A percentile compares a stretch with the other conserved stretches of the same genome.
Conservation (phyloP, 495 filamentous ascomycete genomes). For the Cercophora sp. region DNA sequence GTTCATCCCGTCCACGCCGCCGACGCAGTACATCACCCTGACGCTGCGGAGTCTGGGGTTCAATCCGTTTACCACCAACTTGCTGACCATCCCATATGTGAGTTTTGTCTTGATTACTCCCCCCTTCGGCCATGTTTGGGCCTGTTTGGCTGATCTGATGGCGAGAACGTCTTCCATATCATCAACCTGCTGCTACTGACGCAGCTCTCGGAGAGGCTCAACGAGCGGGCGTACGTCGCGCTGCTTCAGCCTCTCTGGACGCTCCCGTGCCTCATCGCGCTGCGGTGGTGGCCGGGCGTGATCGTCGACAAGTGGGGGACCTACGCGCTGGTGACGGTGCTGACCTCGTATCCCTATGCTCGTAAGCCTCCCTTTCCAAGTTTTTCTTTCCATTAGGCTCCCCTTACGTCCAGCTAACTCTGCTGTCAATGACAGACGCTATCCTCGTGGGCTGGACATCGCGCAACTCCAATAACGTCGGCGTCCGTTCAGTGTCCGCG, state of each 20-base stretch:
- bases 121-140: no score
- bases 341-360: slow-evolving; percentile 41
- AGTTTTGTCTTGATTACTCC: no score
- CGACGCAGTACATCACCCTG: slow-evolving; percentile 60
- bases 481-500: slow-evolving; percentile 62
- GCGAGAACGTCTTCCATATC: slow-evolving; percentile 45
- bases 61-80: slow-evolving; percentile 62
- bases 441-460: slow-evolving; percentile 65
- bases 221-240: slow-evolving; percentile 53
- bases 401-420: no score
- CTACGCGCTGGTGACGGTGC: slow-evolving; percentile 50
- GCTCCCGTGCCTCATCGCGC: slow-evolving; percentile 52
- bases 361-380: slow-evolving; percentile 5
- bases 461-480: slow-evolving; percentile 62
- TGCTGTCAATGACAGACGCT: slow-evolving; percentile 42
- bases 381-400: no score
- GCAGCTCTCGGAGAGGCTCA: slow-evolving; percentile 54
- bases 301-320: slow-evolving; percentile 42
- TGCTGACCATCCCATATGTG: slow-evolving; percentile 62
- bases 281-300: slow-evolving; percentile 27
- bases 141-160: no score
- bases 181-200: slow-evolving; percentile 46
- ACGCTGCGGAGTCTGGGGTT: slow-evolving; percentile 59
- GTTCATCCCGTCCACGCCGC: slow-evolving; percentile 55
- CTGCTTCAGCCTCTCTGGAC: slow-evolving; percentile 55